Conservation (phyloP, 257 asterid genomes). For the Petrea volubilis region DNA sequence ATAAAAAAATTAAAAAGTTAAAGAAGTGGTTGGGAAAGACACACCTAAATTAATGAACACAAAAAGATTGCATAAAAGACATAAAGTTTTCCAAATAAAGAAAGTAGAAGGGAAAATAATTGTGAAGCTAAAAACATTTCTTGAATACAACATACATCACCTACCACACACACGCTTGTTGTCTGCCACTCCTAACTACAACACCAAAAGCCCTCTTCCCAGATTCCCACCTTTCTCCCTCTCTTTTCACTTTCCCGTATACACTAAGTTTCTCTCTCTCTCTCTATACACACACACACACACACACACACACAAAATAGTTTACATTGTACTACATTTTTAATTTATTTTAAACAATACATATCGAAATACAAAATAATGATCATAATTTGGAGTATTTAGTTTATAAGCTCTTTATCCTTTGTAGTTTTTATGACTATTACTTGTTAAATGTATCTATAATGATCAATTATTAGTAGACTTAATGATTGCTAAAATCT, state of each 20-base stretch:
- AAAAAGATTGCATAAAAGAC: background rate
- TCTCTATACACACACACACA: too few species aligned
- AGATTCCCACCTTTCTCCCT: constrained; percentile 34
- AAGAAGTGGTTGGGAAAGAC: background rate
- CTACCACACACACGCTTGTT: constrained; percentile 31
- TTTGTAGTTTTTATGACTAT: too few species aligned
- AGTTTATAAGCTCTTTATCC: too few species aligned
- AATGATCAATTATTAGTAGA: too few species aligned
- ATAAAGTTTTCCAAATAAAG: background rate
- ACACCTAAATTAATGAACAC: background rate
- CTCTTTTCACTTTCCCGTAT: background rate
- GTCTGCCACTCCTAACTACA: constrained; percentile 42
- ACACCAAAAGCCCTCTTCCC: constrained; percentile 67
- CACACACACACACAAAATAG: too few species aligned
- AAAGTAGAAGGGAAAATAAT: background rate
- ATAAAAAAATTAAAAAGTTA: background rate
- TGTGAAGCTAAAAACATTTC: background rate
- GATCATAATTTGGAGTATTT: too few species aligned
- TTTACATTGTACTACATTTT: too few species aligned
- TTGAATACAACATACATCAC: constrained; percentile 25
- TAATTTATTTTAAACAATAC: too few species aligned
- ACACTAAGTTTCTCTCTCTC: too few species aligned
- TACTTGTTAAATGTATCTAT: too few species aligned
- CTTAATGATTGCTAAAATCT: too few species aligned
- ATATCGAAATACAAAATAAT: too few species aligned